Evolutionary conservation across 2,329 filamentous ascomycete genomes (phyloP).

Genomic region (Fusarium liriodendri): DNA sequence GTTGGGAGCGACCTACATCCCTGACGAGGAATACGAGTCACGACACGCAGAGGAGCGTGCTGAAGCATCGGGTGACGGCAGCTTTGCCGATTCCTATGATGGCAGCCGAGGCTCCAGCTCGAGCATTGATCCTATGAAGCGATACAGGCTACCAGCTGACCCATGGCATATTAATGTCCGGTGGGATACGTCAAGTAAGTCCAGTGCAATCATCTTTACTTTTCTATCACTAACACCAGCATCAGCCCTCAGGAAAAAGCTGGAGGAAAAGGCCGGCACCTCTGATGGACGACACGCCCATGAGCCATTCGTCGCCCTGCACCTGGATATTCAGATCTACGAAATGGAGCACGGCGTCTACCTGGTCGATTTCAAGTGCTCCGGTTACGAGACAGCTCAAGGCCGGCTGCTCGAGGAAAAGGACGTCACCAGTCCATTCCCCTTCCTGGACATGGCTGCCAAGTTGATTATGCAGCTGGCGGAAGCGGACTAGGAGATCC

Average conservation of each 20-base stretch:
- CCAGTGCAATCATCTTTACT: constrained; percentile 22
- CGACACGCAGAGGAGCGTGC: constrained; percentile 57
- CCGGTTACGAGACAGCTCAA: constrained; percentile 87
- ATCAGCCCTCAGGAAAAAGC: constrained; percentile 46
- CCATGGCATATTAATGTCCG: constrained; percentile 95
- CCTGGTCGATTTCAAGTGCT: constrained; percentile 98
- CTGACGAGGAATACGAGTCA: constrained; percentile 69
- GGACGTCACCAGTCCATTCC: constrained; percentile 93
- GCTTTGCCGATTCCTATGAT: constrained; percentile 54
- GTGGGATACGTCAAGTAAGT: constrained; percentile 85
- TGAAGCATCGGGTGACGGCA: constrained; percentile 51
- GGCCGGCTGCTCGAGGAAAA: constrained; percentile 88
- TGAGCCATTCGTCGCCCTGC: constrained; percentile 85
- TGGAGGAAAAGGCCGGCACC: constrained; percentile 34
- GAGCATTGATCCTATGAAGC: constrained; percentile 64
- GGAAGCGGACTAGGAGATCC: constrained; percentile 70
- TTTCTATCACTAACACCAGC: constrained; percentile 43
- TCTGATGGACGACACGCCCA: constrained; percentile 55
- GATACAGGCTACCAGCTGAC: constrained; percentile 90
- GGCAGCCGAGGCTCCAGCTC: constrained; percentile 51
- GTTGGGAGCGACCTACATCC: constrained; percentile 89
- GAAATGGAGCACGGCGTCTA: constrained; percentile 93
- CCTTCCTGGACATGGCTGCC: constrained; percentile 93
- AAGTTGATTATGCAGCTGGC: constrained; percentile 93
- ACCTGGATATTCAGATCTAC: constrained; percentile 96